A percentile compares a stretch with the other conserved stretches of the same genome.
Evolutionary conservation across 2,329 filamentous ascomycete species (phyloP).

Genomic region (Cladosporium halotolerans): DNA sequence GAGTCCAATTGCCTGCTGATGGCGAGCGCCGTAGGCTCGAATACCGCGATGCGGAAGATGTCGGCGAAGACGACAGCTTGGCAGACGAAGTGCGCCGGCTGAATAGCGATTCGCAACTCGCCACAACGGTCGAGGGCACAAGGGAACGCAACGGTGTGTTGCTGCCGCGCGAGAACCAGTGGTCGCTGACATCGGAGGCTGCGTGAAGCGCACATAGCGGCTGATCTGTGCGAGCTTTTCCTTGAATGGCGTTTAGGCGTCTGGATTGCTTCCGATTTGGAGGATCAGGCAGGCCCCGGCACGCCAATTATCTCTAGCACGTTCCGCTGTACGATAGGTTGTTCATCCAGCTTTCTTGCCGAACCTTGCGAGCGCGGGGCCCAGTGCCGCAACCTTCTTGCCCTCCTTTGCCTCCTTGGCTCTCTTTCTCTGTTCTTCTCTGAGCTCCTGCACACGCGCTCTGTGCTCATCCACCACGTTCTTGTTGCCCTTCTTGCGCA

Average conservation of each 20-base stretch:
- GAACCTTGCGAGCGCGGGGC: slow-evolving; percentile 81
- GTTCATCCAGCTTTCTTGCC: slow-evolving; percentile 29
- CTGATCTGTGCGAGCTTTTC: not conserved
- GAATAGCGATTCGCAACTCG: slow-evolving; percentile 27
- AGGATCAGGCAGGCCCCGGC: not conserved
- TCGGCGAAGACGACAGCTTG: slow-evolving; percentile 23
- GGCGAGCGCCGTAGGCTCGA: slow-evolving; percentile 18
- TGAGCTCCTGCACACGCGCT: slow-evolving; percentile 75
- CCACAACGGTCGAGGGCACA: slow-evolving; percentile 22
- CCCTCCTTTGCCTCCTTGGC: slow-evolving; percentile 60
- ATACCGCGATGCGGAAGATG: slow-evolving; percentile 22
- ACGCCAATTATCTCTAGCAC: not conserved
- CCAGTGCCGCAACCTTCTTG: slow-evolving; percentile 68
- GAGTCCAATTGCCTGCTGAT: slow-evolving; percentile 22
- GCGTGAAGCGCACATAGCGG: not conserved
- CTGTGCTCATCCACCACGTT: slow-evolving; percentile 97
- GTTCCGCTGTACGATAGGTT: not conserved
- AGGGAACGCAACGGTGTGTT: slow-evolving; percentile 13
- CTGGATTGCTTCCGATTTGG: not conserved
- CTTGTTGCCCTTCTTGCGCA: slow-evolving; percentile 85
- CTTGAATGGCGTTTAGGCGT: not conserved
- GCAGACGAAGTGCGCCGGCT: slow-evolving; percentile 22
- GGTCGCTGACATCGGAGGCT: not conserved
- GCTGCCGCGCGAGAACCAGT: slow-evolving; percentile 6
- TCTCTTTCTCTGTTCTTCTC: slow-evolving; percentile 61